Conservation (phyloP, 495 filamentous ascomycete species). For the Aspergillus avenaceus region DNA sequence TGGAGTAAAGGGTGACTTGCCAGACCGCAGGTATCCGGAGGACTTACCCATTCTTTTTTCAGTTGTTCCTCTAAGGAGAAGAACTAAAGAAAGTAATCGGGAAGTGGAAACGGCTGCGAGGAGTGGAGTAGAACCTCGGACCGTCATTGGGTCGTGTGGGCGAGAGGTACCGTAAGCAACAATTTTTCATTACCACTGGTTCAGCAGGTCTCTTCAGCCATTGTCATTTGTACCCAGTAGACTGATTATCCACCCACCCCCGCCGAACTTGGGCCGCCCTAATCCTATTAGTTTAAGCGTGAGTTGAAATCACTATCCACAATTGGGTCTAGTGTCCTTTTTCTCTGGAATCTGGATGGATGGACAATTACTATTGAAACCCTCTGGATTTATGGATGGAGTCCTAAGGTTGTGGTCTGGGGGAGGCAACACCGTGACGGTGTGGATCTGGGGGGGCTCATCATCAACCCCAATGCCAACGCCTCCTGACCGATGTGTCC, state of each 20-base stretch:
- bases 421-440: conserved; percentile 18
- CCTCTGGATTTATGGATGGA: conserved; percentile 8
- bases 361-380: conserved; percentile 8
- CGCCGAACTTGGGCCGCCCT: conserved; percentile 16
- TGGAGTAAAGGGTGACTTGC: background rate
- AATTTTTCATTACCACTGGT: background rate
- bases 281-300: background rate
- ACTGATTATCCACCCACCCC: conserved; percentile 13
- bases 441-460: conserved; percentile 26
- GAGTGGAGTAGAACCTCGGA: background rate
- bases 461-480: conserved; percentile 22
- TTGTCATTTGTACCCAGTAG: too few species aligned
- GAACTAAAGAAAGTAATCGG: background rate
- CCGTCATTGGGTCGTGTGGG: background rate
- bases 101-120: conserved; percentile 11
- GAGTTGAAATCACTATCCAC: conserved; percentile 6
- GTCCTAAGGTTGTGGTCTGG: conserved; percentile 21
- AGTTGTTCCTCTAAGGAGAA: background rate
- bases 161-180: background rate
- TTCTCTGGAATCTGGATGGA: conserved; percentile 3
- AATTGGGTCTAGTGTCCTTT: conserved; percentile 5
- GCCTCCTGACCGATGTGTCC: conserved; percentile 14
- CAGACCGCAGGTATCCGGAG: background rate
- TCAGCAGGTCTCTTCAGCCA: background rate
- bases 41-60: background rate